Percentiles rank a stretch among this genome's conserved stretches.
phyloP scores from a whole-genome alignment of 2,329 filamentous ascomycete genomes.

The Ascochyta rabiei region DNA sequence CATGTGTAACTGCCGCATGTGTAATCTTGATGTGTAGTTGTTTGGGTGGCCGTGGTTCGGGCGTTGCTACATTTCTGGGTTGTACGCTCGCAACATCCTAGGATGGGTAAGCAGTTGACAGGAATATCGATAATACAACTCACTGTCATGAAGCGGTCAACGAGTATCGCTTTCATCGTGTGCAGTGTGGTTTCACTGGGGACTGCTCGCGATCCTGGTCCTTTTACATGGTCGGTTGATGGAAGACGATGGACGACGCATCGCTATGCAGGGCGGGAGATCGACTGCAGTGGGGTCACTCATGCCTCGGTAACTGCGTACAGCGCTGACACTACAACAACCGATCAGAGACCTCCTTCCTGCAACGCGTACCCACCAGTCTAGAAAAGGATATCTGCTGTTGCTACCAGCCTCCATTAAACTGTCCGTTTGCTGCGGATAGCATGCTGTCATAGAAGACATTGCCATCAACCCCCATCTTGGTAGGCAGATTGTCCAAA shows the following conservation, averaged over 20 bases:
- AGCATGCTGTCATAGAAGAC: constrained; percentile 35
- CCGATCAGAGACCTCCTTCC: background rate
- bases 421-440: constrained; percentile 14
- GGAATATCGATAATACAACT: background rate
- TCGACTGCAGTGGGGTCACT: constrained; percentile 8
- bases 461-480: constrained; percentile 31
- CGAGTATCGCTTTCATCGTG: constrained; percentile 31
- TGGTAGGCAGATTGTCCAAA: constrained; percentile 28
- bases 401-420: constrained; percentile 1
- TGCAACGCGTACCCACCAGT: too few relatives aligned
- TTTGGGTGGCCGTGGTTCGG: constrained; percentile 43
- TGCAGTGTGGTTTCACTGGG: background rate
- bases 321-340: background rate
- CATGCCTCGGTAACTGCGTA: constrained; percentile 12
- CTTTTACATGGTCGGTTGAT: background rate
- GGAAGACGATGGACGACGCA: background rate
- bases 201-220: background rate
- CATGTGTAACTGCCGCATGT: constrained; percentile 64
- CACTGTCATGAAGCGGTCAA: constrained; percentile 23
- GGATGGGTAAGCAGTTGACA: background rate
- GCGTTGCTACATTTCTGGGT: constrained; percentile 33
- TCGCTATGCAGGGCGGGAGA: background rate
- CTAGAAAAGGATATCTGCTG: background rate
- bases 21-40: constrained; percentile 56
- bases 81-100: constrained; percentile 39